Conservation (phyloP, 257 asterid genomes). For the Ilex aquifolium region DNA sequence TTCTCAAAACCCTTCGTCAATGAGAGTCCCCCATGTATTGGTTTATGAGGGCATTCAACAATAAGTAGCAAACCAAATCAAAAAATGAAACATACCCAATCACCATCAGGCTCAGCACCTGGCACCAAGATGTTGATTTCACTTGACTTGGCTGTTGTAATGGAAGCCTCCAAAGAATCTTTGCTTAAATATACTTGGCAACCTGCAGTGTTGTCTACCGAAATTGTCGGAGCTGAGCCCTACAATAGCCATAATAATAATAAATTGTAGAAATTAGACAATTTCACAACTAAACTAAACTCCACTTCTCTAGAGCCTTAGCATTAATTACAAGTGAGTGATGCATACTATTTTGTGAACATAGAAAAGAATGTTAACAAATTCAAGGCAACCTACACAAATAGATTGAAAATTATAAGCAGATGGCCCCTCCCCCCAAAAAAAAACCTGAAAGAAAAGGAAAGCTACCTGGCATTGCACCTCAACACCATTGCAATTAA, state of each 20-base stretch:
- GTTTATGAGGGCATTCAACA: too few species aligned
- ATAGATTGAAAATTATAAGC: too few species aligned
- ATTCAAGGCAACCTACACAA: background rate
- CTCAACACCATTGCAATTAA: conserved; percentile 79
- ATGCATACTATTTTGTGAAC: background rate
- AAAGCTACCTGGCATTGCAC: conserved; percentile 87
- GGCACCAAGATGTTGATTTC: conserved; percentile 89
- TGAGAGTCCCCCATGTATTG: too few species aligned
- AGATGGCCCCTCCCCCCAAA: background rate
- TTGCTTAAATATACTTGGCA: conserved; percentile 89
- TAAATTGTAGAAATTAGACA: background rate
- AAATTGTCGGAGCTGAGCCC: conserved; percentile 96
- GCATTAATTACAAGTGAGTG: background rate
- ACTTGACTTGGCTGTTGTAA: conserved; percentile 93
- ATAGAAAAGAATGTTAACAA: too few species aligned
- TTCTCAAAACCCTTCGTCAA: too few species aligned
- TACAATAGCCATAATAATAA: conserved; percentile 21
- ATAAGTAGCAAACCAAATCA: background rate
- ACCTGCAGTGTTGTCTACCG: conserved; percentile 89
- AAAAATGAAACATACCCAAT: conserved; percentile 66
- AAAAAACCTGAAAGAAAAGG: background rate
- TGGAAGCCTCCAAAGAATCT: conserved; percentile 75
- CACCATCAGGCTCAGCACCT: conserved; percentile 70
- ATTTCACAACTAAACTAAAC: too few species aligned
- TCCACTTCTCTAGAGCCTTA: background rate